These are phyloP conservation scores for Anthracocystis setariae DNA, from an alignment of 1,284 basidiomycete genomes.

Conservation along the genomic window DNA sequence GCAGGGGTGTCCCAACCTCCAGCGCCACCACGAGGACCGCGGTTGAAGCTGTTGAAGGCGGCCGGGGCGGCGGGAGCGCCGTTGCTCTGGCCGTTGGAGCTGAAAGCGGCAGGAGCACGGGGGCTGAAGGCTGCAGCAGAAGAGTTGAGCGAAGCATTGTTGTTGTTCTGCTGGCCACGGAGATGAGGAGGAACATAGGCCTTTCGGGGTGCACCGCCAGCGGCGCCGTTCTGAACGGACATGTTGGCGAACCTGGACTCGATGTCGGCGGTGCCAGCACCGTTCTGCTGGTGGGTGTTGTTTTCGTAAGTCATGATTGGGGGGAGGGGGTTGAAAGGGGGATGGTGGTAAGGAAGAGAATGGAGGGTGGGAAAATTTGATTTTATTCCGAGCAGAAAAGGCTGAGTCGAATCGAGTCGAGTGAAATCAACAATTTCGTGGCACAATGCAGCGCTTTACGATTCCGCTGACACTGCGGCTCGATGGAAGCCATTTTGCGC, in stretches of 20 bases:
- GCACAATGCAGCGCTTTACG: not conserved
- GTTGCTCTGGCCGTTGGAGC: slow-evolving; percentile 36
- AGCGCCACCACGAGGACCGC: slow-evolving; percentile 54
- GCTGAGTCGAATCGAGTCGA: slow-evolving; percentile 25
- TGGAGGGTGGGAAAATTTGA: not conserved
- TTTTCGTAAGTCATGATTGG: slow-evolving; percentile 60
- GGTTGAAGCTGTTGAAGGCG: slow-evolving; percentile 56
- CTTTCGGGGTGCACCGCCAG: slow-evolving; percentile 73
- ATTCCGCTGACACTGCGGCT: not conserved
- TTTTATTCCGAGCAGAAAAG: slow-evolving; percentile 4
- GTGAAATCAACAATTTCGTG: no score
- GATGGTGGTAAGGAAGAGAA: slow-evolving; percentile 19
- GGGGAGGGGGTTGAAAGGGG: slow-evolving; percentile 8
- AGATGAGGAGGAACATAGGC: slow-evolving; percentile 93
- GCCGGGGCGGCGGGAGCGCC: slow-evolving; percentile 46
- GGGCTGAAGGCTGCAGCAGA: slow-evolving; percentile 46
- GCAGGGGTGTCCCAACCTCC: slow-evolving; percentile 49
- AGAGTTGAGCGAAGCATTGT: slow-evolving; percentile 61
- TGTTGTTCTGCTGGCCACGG: slow-evolving; percentile 71
- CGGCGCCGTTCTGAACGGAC: slow-evolving; percentile 54
- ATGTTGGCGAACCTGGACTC: slow-evolving; percentile 77
- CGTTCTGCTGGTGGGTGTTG: slow-evolving; percentile 56
- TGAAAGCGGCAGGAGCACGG: slow-evolving; percentile 52
- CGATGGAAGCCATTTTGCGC: not conserved
- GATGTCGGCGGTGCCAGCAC: slow-evolving; percentile 74